Evolutionary conservation across 306 rosid species (phyloP), one percentile per base, ranked within the genome.

Genomic region (Lathyrus aphaca): DNA sequence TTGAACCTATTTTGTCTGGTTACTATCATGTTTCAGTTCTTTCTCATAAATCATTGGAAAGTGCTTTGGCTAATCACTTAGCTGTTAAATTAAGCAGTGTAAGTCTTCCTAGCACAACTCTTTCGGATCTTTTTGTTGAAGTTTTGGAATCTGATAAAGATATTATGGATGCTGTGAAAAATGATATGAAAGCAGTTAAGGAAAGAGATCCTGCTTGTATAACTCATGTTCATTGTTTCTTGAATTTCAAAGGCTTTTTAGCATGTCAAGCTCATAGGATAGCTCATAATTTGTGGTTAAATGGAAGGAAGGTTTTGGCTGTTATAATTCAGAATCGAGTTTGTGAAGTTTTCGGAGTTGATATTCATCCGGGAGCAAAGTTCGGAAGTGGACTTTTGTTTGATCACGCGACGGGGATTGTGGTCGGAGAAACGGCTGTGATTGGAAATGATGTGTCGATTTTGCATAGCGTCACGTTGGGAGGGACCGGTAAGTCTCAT

Each of bases 401-500:
- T 2, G 98, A 94, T 61, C 98, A 94, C 25, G 97, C 98, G 3
- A 90, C 97, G 8, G 98, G 98, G 5, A 69, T 94, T 0, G 97
- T 94, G 49, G 90, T 94, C 2, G 97, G 98, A 1, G 98, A 90
- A 70, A 94, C 97, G 1, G 98, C 96, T 21, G 91, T 89, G 80
- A 89, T 94, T 39, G 99, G 99, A 4, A 85, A 86, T 63, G 58
- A 91, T 74, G 99, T 94, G n/a, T 87, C 98, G 5, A 90, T 94
- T 64, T 51, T 94, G 79, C 99, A 94, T 25, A 74, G 85, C 72
- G 99, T 94, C 55, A 94, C 99, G 0, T 72, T 94, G 65, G 99
- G 99, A 50, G 99, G 99, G n/a, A 94, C 92, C 12, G 97, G 99
- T 3, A 94, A 94, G 68, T 51, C 13, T 1, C 68, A 30, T 44